Base-by-base conservation (phyloP, 306 rosid species). In the Prosopis cineraria region DNA sequence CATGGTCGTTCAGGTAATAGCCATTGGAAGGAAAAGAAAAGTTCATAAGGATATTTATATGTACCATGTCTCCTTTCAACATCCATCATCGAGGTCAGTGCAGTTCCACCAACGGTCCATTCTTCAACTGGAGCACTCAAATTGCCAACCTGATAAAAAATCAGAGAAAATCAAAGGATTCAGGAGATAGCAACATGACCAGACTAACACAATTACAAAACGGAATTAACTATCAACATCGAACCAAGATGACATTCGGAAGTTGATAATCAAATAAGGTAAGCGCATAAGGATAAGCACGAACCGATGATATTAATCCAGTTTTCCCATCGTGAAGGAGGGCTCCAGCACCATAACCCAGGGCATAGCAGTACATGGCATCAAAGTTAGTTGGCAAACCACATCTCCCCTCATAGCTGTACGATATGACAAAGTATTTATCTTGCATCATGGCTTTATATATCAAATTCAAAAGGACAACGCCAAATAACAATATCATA, bases 41-140 rank as follows among this genome's bases (percentile, higher is more conserved):
- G 79, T 33, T 37, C 50, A 27, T 27, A 74, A 39, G 44, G 70
- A 50, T 27, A 55, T 70, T 29, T 74, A 70, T 45, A 43, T 22
- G 36, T 85, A 96, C 99, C 99, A 43, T 96, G 99, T 85, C 99
- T 96, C 88, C 99, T 87, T 90, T 96, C 99, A 56, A 93, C 98
- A 10, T 96, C 99, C 99, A 96, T 96, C 72, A 96, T 71, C 41
- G 98, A 43, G 72, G 96, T 93, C 78, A 96, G 90, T 73, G 98
- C 94, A 14, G 97, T 96, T 73, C 99, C 99, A 74, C 98, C 88
- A 85, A 91, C 99, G 5, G 89, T 86, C 98, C 99, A 96, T 75
- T 90, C 96, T 80, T 88, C 93, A 68, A 93, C 95, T 10, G 98
- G 91, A 80, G 98, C 96, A 79, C 89, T 89, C 89, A 93, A 85